phyloP scores from a whole-genome alignment of 768 basidiomycete genomes.

The Tulasnella sp. region DNA sequence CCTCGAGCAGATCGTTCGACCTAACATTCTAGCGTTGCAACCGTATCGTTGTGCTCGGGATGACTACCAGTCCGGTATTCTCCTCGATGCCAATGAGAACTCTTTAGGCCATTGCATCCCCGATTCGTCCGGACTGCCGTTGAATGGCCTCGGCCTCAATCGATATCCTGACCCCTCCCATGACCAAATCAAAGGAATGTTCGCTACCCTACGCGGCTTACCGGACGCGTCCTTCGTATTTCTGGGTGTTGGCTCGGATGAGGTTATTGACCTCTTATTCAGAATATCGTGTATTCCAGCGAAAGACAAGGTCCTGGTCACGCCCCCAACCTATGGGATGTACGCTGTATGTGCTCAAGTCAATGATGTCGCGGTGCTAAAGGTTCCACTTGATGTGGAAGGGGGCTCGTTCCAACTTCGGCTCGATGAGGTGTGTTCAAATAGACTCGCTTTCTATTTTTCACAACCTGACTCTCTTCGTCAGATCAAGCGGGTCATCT shows the following conservation, averaged over 20 bases:
- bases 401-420: slow-evolving; percentile 79
- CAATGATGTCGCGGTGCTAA: slow-evolving; percentile 85
- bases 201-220: slow-evolving; percentile 73
- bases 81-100: slow-evolving; percentile 98
- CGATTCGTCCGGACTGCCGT: slow-evolving; percentile 38
- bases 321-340: slow-evolving; percentile 98
- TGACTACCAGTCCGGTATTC: slow-evolving; percentile 88
- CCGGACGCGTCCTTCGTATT: slow-evolving; percentile 72
- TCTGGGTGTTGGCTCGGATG: slow-evolving; percentile 95
- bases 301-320: slow-evolving; percentile 80
- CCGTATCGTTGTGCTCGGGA: slow-evolving; percentile 97
- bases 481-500: slow-evolving; percentile 72
- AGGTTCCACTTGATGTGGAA: slow-evolving; percentile 77
- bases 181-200: slow-evolving; percentile 70
- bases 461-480: not conserved
- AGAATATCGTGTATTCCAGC: slow-evolving; percentile 82
- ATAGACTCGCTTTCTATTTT: not conserved
- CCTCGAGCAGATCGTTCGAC: slow-evolving; percentile 82
- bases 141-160: slow-evolving; percentile 49
- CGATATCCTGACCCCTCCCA: slow-evolving; percentile 95
- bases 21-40: slow-evolving; percentile 87
- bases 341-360: slow-evolving; percentile 93
- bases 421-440: slow-evolving; percentile 63
- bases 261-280: slow-evolving; percentile 93
- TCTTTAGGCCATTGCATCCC: slow-evolving; percentile 84